Evolutionary conservation across 2,329 filamentous ascomycete genomes (phyloP).

Genomic region (Monosporascus sp.): DNA sequence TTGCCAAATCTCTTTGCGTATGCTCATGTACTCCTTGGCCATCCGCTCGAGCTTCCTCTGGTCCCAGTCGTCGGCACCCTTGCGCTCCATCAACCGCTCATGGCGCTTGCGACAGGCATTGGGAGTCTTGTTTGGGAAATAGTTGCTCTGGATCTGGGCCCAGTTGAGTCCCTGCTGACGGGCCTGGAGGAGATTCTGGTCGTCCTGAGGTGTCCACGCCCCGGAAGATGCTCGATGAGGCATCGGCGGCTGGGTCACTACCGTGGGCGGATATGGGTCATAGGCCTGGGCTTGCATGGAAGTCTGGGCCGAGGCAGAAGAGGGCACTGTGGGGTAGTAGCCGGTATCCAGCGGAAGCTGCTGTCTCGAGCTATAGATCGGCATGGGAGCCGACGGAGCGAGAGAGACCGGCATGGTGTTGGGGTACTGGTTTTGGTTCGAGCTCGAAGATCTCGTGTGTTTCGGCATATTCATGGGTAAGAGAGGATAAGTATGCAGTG

Average conservation of each 20-base stretch:
- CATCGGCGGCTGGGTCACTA: slow-evolving; percentile 29
- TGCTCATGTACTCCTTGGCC: slow-evolving; percentile 71
- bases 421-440: slow-evolving; percentile 28
- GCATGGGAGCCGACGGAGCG: slow-evolving; percentile 33
- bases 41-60: slow-evolving; percentile 67
- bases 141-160: slow-evolving; percentile 69
- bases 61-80: slow-evolving; percentile 73
- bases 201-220: slow-evolving; percentile 70
- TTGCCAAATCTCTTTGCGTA: slow-evolving; percentile 78
- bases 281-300: slow-evolving; percentile 34
- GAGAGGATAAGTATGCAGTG: slow-evolving; percentile 8
- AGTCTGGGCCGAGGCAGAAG: slow-evolving; percentile 25
- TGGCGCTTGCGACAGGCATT: slow-evolving; percentile 89
- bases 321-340: slow-evolving; percentile 34
- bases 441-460: slow-evolving; percentile 37
- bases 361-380: slow-evolving; percentile 37
- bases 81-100: slow-evolving; percentile 74
- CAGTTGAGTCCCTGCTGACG: slow-evolving; percentile 75
- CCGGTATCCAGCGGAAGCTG: slow-evolving; percentile 29
- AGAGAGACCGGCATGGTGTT: slow-evolving; percentile 34
- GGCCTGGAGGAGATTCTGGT: slow-evolving; percentile 66
- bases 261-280: slow-evolving; percentile 33
- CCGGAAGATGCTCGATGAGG: slow-evolving; percentile 54
- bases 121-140: slow-evolving; percentile 72
- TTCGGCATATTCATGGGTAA: slow-evolving; percentile 37